phyloP scores from a whole-genome alignment of 768 basidiomycete genomes.

The Piloderma croceum region DNA sequence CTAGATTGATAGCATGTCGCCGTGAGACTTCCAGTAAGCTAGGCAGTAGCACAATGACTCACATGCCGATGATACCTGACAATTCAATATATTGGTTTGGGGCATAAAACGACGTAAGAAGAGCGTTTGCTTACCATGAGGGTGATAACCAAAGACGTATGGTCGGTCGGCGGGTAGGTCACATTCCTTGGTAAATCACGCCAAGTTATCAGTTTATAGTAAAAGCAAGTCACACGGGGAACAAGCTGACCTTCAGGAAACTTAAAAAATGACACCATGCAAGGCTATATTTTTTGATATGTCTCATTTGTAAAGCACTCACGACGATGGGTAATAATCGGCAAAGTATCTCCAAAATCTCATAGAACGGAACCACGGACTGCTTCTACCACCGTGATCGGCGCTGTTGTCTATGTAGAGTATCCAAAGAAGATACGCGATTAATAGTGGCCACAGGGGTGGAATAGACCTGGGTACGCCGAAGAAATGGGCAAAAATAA shows the following conservation, averaged over 20 bases:
- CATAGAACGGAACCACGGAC: conserved; percentile 65
- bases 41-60: conserved; percentile 25
- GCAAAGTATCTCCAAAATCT: conserved; percentile 87
- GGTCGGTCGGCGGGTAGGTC: conserved; percentile 88
- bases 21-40: background rate
- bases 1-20: conserved; percentile 33
- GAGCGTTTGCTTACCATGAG: conserved; percentile 90
- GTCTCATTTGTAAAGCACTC: conserved; percentile 41
- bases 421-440: conserved; percentile 76
- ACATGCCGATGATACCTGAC: conserved; percentile 96
- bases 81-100: background rate
- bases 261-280: too few species aligned
- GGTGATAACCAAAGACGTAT: conserved; percentile 98
- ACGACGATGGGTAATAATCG: conserved; percentile 88
- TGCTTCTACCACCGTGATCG: conserved; percentile 63
- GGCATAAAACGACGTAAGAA: conserved; percentile 3
- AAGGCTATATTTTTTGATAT: too few species aligned
- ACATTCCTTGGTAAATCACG: conserved; percentile 70
- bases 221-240: too few species aligned
- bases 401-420: conserved; percentile 71
- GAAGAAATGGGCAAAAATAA: conserved; percentile 2
- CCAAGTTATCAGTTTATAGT: too few species aligned
- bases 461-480: conserved; percentile 67
- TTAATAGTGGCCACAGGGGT: conserved; percentile 78
- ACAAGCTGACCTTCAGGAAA: too few species aligned